A percentile compares a stretch with the other conserved stretches of the same genome.
phyloP scores from a whole-genome alignment of 1,139 yeast genomes.

The Diutina neorugosa region DNA sequence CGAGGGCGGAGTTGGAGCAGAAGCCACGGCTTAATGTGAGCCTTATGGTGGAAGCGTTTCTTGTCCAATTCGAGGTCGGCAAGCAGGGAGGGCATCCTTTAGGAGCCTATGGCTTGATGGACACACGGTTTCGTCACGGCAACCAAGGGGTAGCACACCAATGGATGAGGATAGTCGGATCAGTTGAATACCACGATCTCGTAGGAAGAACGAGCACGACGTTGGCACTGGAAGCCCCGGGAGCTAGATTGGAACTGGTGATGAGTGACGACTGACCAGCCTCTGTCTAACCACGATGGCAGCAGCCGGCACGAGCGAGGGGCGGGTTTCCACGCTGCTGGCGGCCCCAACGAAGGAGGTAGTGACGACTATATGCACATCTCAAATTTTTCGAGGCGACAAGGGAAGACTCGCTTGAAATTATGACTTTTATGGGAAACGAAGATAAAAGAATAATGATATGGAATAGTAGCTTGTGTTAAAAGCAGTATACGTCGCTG shows the following conservation, averaged over 20 bases:
- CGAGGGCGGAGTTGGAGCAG: constrained; percentile 27
- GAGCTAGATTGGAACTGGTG: background rate
- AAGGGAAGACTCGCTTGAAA: background rate
- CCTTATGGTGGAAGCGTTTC: constrained; percentile 4
- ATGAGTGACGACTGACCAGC: background rate
- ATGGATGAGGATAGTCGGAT: background rate
- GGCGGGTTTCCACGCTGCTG: background rate
- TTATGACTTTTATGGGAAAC: background rate
- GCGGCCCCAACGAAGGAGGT: background rate
- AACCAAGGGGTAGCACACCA: background rate
- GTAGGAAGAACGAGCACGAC: background rate
- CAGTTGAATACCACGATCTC: background rate
- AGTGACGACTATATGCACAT: background rate
- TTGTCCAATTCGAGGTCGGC: background rate
- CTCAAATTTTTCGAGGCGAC: background rate
- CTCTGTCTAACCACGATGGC: background rate
- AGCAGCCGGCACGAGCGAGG: background rate
- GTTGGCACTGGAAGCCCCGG: background rate
- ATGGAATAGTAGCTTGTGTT: background rate
- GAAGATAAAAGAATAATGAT: no score
- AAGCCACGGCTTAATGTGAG: constrained; percentile 56
- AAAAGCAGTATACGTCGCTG: background rate
- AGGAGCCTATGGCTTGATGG: background rate
- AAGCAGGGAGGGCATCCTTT: background rate
- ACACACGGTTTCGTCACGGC: background rate